Evolutionary conservation across 805 yeast species (phyloP).

Genomic region (Wickerhamiella musiphila): DNA sequence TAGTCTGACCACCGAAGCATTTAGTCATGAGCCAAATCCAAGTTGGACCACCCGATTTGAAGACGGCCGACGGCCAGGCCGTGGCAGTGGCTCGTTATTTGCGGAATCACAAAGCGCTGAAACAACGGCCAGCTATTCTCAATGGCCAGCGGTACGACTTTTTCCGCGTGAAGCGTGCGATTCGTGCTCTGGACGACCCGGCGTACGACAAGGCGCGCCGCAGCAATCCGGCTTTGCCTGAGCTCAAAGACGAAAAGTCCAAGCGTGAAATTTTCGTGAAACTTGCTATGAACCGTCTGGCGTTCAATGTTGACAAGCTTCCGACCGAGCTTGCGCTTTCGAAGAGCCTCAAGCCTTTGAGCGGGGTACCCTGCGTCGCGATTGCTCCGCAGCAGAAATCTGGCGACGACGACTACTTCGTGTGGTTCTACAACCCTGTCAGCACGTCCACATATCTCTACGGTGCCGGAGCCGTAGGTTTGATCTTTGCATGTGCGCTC

Average conservation of each 20-base stretch:
- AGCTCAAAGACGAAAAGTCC: slow-evolving; percentile 31
- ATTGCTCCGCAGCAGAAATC: slow-evolving; percentile 24
- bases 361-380: slow-evolving; percentile 31
- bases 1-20: too few species aligned
- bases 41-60: slow-evolving; percentile 21
- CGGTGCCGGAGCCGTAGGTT: slow-evolving; percentile 38
- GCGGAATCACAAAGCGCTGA: slow-evolving; percentile 47
- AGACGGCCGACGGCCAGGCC: slow-evolving; percentile 33
- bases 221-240: slow-evolving; percentile 29
- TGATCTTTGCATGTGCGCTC: slow-evolving; percentile 42
- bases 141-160: slow-evolving; percentile 60
- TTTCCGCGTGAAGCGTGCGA: slow-evolving; percentile 67
- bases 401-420: slow-evolving; percentile 40
- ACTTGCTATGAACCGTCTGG: slow-evolving; percentile 54
- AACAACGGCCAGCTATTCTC: slow-evolving; percentile 66
- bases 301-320: slow-evolving; percentile 61
- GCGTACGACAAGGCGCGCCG: slow-evolving; percentile 41
- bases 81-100: slow-evolving; percentile 54
- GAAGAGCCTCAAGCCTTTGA: slow-evolving; percentile 53
- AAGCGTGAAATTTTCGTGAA: slow-evolving; percentile 47
- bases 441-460: slow-evolving; percentile 45
- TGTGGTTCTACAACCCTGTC: slow-evolving; percentile 67
- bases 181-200: slow-evolving; percentile 57
- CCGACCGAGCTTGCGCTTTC: slow-evolving; percentile 41
- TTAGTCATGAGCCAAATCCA: slow-evolving; percentile 10